Evolutionary conservation across 192 early-diverging fungal species (phyloP).

Genomic region (Spizellomyces sp.): DNA sequence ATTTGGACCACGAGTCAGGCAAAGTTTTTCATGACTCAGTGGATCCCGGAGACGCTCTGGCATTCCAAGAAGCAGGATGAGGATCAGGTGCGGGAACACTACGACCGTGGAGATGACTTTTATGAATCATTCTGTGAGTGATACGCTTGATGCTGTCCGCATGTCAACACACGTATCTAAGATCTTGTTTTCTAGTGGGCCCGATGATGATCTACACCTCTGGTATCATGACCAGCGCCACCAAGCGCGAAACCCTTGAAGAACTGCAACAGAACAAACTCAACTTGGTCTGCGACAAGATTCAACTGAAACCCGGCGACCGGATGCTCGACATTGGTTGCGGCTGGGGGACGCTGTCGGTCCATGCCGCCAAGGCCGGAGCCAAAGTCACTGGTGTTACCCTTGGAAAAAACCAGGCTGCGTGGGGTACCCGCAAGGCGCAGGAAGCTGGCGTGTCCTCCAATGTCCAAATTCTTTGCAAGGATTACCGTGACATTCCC

Average conservation of each 20-base stretch:
- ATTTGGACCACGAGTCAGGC: constrained; percentile 79
- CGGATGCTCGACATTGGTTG: constrained; percentile 96
- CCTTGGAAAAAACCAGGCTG: constrained; percentile 88
- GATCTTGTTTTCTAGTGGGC: constrained; percentile 58
- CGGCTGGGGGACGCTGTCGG: constrained; percentile 94
- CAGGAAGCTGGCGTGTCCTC: constrained; percentile 78
- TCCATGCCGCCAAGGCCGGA: constrained; percentile 87
- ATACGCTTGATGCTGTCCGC: neutral
- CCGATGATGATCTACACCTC: constrained; percentile 97
- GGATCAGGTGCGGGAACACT: constrained; percentile 96
- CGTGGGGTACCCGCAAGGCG: constrained; percentile 83
- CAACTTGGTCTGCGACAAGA: constrained; percentile 83
- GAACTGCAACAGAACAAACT: constrained; percentile 97
- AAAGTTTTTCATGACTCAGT: constrained; percentile 92
- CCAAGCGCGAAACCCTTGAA: constrained; percentile 83
- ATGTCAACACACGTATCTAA: constrained; percentile 14
- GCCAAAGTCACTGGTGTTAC: constrained; percentile 93
- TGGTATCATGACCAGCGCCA: constrained; percentile 80
- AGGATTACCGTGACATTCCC: constrained; percentile 99
- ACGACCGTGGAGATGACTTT: constrained; percentile 98
- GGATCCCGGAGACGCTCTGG: constrained; percentile 97
- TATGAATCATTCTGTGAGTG: constrained; percentile 83
- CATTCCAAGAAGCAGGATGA: constrained; percentile 98
- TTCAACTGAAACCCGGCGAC: constrained; percentile 82
- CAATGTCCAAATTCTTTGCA: constrained; percentile 80